Evolutionary conservation across 129 eudicot genomes (phyloP).

Genomic region (Centella asiatica): DNA sequence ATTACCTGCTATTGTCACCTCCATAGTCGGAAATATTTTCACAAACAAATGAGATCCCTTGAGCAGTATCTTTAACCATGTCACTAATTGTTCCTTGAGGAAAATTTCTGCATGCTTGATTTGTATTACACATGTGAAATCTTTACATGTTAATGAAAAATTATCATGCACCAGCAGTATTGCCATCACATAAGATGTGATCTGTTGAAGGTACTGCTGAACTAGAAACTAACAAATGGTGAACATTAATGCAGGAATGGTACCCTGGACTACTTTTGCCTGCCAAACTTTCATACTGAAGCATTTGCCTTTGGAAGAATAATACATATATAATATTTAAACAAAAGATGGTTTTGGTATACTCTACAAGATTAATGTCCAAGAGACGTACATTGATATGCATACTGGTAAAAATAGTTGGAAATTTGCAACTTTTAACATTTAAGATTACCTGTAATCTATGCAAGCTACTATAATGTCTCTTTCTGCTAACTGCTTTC

Average conservation of each 20-base stretch:
- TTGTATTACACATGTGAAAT: neutral
- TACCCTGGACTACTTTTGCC: no score
- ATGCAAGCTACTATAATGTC: slow-evolving; percentile 85
- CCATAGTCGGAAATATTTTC: slow-evolving; percentile 54
- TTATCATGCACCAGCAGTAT: neutral
- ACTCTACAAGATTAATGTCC: no score
- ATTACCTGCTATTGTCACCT: slow-evolving; percentile 83
- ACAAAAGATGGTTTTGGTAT: no score
- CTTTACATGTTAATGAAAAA: neutral
- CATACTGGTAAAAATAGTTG: no score
- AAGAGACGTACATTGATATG: no score
- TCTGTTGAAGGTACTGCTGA: neutral
- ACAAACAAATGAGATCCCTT: slow-evolving; percentile 79
- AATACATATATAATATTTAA: no score
- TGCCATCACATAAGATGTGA: neutral
- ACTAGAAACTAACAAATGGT: no score
- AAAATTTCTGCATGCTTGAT: slow-evolving; percentile 63
- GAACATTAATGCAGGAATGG: no score
- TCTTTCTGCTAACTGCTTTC: slow-evolving; percentile 80
- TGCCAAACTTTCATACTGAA: no score
- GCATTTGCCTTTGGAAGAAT: no score
- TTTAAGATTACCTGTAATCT: slow-evolving; percentile 74
- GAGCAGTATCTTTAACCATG: slow-evolving; percentile 80
- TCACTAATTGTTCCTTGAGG: slow-evolving; percentile 97
- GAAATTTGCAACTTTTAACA: no score